Conservation (phyloP, 345 rosid genomes). For the Diplotaxis tenuifolia region DNA sequence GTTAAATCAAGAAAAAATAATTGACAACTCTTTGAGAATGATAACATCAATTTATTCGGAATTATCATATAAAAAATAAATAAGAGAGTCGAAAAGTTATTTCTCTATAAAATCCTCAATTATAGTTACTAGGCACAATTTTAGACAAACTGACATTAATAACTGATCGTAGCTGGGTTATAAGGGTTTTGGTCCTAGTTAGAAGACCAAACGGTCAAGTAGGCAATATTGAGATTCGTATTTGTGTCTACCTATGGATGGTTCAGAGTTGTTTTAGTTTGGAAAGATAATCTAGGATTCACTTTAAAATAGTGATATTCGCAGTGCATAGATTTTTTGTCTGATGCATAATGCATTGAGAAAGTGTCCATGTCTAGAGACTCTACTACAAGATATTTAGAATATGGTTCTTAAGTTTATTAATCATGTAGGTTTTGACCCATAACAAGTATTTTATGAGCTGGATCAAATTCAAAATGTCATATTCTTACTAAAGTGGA, state of each 20-base stretch:
- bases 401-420: slow-evolving; percentile 23
- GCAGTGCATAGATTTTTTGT: slow-evolving; percentile 1
- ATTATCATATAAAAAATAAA: too few relatives aligned
- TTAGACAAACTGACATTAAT: background rate
- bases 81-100: background rate
- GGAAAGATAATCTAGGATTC: slow-evolving; percentile 25
- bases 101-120: background rate
- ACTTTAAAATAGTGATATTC: slow-evolving; percentile 24
- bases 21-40: slow-evolving; percentile 21
- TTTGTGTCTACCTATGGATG: slow-evolving; percentile 33
- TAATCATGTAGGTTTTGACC: background rate
- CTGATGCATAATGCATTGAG: slow-evolving; percentile 3
- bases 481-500: background rate
- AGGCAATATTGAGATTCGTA: slow-evolving; percentile 32
- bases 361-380: slow-evolving; percentile 19
- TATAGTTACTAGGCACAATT: background rate
- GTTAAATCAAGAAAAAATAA: slow-evolving; percentile 5
- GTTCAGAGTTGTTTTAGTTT: slow-evolving; percentile 22
- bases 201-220: slow-evolving; percentile 5
- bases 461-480: background rate
- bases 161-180: background rate
- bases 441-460: background rate
- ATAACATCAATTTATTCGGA: background rate
- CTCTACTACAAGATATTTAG: slow-evolving; percentile 11
- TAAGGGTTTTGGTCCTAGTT: background rate